Conservation (phyloP, 2,329 filamentous ascomycete species). For the Fusarium citri region DNA sequence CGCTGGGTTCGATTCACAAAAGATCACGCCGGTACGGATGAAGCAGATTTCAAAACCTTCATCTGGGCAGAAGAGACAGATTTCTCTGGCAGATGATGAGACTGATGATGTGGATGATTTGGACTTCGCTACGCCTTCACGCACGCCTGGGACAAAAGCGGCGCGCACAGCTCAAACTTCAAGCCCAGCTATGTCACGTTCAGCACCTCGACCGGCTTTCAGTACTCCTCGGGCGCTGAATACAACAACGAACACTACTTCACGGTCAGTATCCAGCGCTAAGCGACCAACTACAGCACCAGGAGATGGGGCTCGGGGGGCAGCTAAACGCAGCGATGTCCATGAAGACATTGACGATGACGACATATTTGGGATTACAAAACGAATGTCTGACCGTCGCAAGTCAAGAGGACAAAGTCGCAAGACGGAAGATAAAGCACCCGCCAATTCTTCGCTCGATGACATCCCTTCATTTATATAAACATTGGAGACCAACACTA, state of each 20-base stretch:
- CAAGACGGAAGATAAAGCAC: conserved; percentile 27
- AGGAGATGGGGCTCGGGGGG: background rate
- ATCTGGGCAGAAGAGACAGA: conserved; percentile 30
- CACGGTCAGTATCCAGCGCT: background rate
- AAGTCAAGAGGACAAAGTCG: conserved; percentile 48
- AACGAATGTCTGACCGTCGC: conserved; percentile 47
- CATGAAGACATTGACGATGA: conserved; percentile 47
- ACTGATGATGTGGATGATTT: conserved; percentile 29
- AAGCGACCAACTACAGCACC: conserved; percentile 16
- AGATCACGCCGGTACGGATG: conserved; percentile 28
- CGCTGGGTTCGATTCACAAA: conserved; percentile 43
- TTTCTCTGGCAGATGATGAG: conserved; percentile 26
- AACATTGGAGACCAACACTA: conserved; percentile 8
- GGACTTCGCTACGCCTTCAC: conserved; percentile 35
- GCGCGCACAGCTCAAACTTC: conserved; percentile 3
- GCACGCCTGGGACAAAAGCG: conserved; percentile 13
- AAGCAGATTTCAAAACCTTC: background rate
- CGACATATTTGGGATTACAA: conserved; percentile 52
- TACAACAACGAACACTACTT: conserved; percentile 14
- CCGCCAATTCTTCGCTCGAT: conserved; percentile 40
- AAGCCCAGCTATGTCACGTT: conserved; percentile 21
- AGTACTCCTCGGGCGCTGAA: conserved; percentile 28
- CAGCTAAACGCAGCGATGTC: background rate
- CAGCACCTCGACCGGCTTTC: conserved; percentile 19
- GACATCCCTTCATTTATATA: conserved; percentile 55